Conservation (phyloP, 192 early-diverging fungal species). For the Entomortierella parvispora region DNA sequence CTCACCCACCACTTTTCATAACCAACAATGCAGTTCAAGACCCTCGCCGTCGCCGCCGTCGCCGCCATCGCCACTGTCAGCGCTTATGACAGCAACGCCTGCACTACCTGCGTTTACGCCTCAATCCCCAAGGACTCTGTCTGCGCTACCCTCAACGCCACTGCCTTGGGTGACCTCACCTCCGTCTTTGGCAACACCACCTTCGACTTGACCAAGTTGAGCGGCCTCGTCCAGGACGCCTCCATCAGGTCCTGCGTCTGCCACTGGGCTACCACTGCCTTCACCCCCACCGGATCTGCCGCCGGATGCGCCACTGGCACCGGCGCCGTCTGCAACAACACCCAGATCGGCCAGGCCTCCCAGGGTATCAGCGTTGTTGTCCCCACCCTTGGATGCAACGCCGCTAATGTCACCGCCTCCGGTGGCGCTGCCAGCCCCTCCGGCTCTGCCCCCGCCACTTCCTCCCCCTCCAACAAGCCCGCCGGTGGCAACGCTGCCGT, state of each 20-base stretch:
- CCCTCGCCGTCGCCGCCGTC: conserved; percentile 42
- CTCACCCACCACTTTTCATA: neutral
- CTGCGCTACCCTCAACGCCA: conserved; percentile 22
- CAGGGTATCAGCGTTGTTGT: neutral
- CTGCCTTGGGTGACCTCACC: neutral
- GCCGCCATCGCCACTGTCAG: conserved; percentile 35
- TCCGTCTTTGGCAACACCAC: neutral
- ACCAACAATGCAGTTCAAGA: conserved; percentile 50
- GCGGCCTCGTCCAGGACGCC: conserved; percentile 3
- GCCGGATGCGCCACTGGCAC: conserved; percentile 2
- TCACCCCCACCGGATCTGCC: conserved; percentile 22
- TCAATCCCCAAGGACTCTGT: conserved; percentile 29
- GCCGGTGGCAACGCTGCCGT: neutral
- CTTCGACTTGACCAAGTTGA: neutral
- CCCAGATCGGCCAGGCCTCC: conserved; percentile 12
- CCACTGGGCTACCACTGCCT: conserved; percentile 22
- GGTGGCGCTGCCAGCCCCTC: neutral
- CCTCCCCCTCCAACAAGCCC: neutral
- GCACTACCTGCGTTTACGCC: conserved; percentile 25
- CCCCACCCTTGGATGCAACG: conserved; percentile 6
- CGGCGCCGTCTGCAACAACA: conserved; percentile 19
- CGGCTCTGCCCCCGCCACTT: neutral
- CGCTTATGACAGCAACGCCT: conserved; percentile 23
- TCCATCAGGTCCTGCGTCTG: conserved; percentile 26
- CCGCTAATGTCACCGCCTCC: neutral